Evolutionary conservation across 2,329 filamentous ascomycete genomes (phyloP).

Genomic region (Didymella segeticola): DNA sequence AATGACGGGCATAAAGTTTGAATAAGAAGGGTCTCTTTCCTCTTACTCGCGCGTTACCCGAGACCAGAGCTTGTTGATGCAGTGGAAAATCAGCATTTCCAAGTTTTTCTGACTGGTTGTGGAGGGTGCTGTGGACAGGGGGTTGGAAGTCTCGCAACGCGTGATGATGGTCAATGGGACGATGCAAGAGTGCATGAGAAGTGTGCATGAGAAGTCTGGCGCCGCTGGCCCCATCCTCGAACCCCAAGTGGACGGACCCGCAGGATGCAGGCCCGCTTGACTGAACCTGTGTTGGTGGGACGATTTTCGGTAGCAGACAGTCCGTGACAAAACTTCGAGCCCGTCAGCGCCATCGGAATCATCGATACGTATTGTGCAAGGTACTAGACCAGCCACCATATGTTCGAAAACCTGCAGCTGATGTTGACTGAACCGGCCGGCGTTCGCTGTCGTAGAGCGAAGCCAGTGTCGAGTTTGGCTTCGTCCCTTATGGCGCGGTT

Average conservation of each 20-base stretch:
- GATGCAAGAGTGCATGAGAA: constrained; percentile 33
- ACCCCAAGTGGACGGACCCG: constrained; percentile 29
- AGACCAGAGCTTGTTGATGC: constrained; percentile 15
- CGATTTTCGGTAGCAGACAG: constrained; percentile 1
- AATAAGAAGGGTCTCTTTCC: constrained; percentile 38
- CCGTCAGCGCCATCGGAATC: constrained; percentile 34
- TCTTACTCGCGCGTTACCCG: constrained; percentile 30
- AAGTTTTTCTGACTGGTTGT: constrained; percentile 9
- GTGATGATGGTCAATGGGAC: constrained; percentile 32
- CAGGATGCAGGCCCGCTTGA: constrained; percentile 39
- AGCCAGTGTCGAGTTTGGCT: constrained; percentile 16
- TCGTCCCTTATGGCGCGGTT: constrained; percentile 7
- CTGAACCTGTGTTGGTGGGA: constrained; percentile 25
- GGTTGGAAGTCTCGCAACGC: constrained; percentile 18
- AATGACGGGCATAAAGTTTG: constrained; percentile 50
- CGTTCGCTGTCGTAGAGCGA: constrained; percentile 16
- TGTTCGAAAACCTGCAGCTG: constrained; percentile 4
- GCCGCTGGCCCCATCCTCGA: constrained; percentile 29
- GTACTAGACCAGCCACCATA: background rate
- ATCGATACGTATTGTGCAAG: constrained; percentile 12
- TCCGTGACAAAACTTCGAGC: constrained; percentile 18
- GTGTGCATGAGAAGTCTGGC: constrained; percentile 35
- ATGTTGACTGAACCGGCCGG: background rate
- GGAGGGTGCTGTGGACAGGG: constrained; percentile 16
- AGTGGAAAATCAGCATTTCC: background rate